Evolutionary conservation across 108 stramenopile genomes (phyloP).

Genomic region (Skeletonema tropicum): DNA sequence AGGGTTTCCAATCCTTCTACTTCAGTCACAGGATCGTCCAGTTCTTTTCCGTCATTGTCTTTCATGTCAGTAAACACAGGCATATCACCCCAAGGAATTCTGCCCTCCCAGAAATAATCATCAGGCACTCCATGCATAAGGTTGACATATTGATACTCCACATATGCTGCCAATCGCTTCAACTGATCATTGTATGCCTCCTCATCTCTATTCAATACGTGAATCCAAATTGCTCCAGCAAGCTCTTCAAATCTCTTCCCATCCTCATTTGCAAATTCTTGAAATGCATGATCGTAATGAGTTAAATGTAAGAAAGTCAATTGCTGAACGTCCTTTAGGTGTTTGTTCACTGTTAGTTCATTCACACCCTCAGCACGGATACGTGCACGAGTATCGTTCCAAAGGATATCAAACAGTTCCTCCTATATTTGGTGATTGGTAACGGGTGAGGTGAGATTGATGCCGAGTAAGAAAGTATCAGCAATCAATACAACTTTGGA

Average conservation of each 20-base stretch:
- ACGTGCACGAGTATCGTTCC: slow-evolving; percentile 82
- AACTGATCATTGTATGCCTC: slow-evolving; percentile 65
- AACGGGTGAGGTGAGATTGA: background rate
- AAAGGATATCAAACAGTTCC: slow-evolving; percentile 90
- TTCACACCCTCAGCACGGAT: slow-evolving; percentile 82
- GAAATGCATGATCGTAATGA: slow-evolving; percentile 85
- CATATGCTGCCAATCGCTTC: slow-evolving; percentile 77
- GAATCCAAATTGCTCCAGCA: slow-evolving; percentile 54
- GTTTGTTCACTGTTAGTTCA: slow-evolving; percentile 85
- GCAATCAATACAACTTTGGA: background rate
- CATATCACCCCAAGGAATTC: slow-evolving; percentile 81
- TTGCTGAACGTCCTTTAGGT: slow-evolving; percentile 88
- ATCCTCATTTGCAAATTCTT: slow-evolving; percentile 68
- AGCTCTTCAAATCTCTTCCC: slow-evolving; percentile 68
- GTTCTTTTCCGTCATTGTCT: slow-evolving; percentile 57
- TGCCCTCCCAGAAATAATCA: slow-evolving; percentile 69
- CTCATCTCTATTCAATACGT: slow-evolving; percentile 55
- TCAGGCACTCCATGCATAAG: slow-evolving; percentile 74
- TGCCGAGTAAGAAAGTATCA: background rate
- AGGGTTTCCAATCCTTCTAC: slow-evolving; percentile 42
- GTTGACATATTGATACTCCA: slow-evolving; percentile 80
- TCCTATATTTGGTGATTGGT: slow-evolving; percentile 60
- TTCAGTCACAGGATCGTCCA: slow-evolving; percentile 37
- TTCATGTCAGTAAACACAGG: slow-evolving; percentile 71
- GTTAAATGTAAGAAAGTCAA: slow-evolving; percentile 79